phyloP scores from a whole-genome alignment of 83 land plant genomes.

The Larix sibirica region DNA sequence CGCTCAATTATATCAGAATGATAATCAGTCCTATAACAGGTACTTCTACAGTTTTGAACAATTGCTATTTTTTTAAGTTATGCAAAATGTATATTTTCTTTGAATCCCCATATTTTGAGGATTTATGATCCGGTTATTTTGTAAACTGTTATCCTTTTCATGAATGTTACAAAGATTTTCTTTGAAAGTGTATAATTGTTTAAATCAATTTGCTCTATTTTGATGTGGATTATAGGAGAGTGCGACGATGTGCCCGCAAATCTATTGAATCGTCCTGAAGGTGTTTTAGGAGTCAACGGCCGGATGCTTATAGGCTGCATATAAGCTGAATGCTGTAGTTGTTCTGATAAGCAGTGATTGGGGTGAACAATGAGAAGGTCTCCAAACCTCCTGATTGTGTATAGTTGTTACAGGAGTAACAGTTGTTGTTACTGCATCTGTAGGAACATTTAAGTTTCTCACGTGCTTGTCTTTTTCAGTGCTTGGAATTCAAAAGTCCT shows the following conservation, averaged over 20 bases:
- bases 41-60: not conserved
- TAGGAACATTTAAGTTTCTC: not conserved
- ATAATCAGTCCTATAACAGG: slow-evolving; percentile 61
- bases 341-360: not conserved
- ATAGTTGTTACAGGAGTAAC: slow-evolving; percentile 5
- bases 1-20: slow-evolving; percentile 56
- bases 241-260: slow-evolving; percentile 41
- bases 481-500: slow-evolving; percentile 1
- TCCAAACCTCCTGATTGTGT: not conserved
- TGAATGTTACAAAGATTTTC: not conserved
- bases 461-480: not conserved
- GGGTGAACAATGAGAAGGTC: not conserved
- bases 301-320: not conserved
- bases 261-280: slow-evolving; percentile 27
- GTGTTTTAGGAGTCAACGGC: not conserved
- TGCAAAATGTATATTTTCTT: too few species aligned
- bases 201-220: not conserved
- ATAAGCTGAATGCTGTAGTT: not conserved
- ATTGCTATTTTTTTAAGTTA: not conserved
- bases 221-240: slow-evolving; percentile 23
- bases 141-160: too few species aligned
- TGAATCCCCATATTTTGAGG: too few species aligned
- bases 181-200: not conserved
- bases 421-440: slow-evolving; percentile 1
- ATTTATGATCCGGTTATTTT: too few species aligned